Percentiles rank a stretch among this genome's conserved stretches.
These are phyloP conservation scores for Xylaria sp. DNA, from an alignment of 2,329 filamentous ascomycete genomes.

Conservation along the genomic window DNA sequence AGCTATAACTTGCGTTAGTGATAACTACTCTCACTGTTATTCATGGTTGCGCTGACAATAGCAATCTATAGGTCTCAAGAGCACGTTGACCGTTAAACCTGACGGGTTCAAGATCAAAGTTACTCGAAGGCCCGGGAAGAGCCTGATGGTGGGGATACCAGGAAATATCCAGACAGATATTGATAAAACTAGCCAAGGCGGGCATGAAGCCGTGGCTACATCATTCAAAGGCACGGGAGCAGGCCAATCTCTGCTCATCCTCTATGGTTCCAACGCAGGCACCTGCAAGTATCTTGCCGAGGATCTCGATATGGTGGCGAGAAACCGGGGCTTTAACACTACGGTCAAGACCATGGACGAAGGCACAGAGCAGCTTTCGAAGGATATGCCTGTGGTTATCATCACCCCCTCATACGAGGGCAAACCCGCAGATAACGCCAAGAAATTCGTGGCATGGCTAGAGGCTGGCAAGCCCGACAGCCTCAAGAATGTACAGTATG, in stretches of 20 bases:
- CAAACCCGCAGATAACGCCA: slow-evolving; percentile 66
- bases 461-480: slow-evolving; percentile 53
- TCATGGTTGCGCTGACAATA: not conserved
- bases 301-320: slow-evolving; percentile 59
- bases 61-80: slow-evolving; percentile 53
- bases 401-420: slow-evolving; percentile 69
- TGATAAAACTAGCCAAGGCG: not conserved
- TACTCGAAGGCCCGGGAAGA: slow-evolving; percentile 41
- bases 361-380: slow-evolving; percentile 60
- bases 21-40: not conserved
- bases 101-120: slow-evolving; percentile 72
- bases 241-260: slow-evolving; percentile 61
- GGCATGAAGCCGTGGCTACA: slow-evolving; percentile 24
- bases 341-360: slow-evolving; percentile 60
- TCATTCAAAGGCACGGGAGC: slow-evolving; percentile 40
- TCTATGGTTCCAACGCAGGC: slow-evolving; percentile 68
- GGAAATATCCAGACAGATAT: not conserved
- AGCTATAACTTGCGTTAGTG: slow-evolving; percentile 61
- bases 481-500: slow-evolving; percentile 60
- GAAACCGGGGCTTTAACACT: slow-evolving; percentile 59
- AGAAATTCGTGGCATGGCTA: slow-evolving; percentile 66
- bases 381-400: slow-evolving; percentile 61
- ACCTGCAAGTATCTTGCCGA: slow-evolving; percentile 67
- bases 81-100: slow-evolving; percentile 71
- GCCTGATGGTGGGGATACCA: slow-evolving; percentile 21